Evolutionary conservation across 148 eudicot genomes (phyloP), one percentile per base, ranked within the genome.

Genomic region (Rheum nobile): DNA sequence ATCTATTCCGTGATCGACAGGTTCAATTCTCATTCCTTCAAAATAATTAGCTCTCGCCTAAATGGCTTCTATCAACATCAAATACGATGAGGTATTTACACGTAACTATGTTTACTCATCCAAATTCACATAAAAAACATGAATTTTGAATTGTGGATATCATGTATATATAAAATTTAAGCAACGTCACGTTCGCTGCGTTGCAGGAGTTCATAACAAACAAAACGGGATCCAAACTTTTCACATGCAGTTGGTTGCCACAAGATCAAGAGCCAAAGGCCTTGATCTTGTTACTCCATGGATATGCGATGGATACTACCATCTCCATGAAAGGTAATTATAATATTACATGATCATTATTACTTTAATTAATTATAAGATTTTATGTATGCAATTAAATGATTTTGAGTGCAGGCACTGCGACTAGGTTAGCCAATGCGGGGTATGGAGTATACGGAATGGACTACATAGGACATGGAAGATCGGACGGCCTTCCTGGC

Each of bases 221-320:
- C 72, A 68, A 82, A 1, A 61, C 77, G 21, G 90, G 86, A 26
- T 77, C 79, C 65, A 93, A 80, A 82, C 91, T 88, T 26, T 93
- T 88, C 73, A 89, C 90, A 35, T 91, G 97, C 71, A 77, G 81
- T 82, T 93, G 96, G 97, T 0, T 84, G 42, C 95, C 91, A 21
- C 65, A 72, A 71, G 70, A 80, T 59, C 12, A 44, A 8, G 85
- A 88, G 55, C 92, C 92, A 21, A 91, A 93, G 78, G 98, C 97
- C 74, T 54, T 93, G 71, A 73, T 93, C 34, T 91, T 93, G 78
- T 80, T 93, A 47, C 86, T 89, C 80, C 98, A 93, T 84, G 98
- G 98, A 17, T 93, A 93, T 76, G 98, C 86, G 65, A 89, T 91
- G 92, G 98, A 93, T 72, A 86, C 91, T 78, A 90, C 90, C 77